phyloP scores from a whole-genome alignment of 1,284 basidiomycete species.

The Heterobasidion parviporum region DNA sequence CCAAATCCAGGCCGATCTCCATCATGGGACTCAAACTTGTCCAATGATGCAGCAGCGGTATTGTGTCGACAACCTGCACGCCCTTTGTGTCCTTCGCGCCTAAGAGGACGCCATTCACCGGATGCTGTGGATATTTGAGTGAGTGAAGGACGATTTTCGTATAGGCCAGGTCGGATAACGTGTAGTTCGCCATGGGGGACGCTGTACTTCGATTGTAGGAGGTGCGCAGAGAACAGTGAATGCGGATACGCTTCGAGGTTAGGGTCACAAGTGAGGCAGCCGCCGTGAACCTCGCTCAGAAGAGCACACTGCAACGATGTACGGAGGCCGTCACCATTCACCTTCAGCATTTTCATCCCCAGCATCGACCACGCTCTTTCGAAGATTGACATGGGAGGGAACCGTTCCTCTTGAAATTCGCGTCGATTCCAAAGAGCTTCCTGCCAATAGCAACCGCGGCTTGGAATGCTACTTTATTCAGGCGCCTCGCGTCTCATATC shows the following conservation, averaged over 20 bases:
- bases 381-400: conserved; percentile 78
- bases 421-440: conserved; percentile 39
- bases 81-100: conserved; percentile 23
- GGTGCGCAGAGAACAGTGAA: neutral
- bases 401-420: conserved; percentile 80
- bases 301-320: neutral
- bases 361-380: conserved; percentile 37
- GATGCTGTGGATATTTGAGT: conserved; percentile 62
- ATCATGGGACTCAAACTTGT: conserved; percentile 71
- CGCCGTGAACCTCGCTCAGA: too few relatives aligned
- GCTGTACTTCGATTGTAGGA: neutral
- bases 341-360: neutral
- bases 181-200: conserved; percentile 18
- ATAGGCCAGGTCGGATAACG: conserved; percentile 47
- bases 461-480: conserved; percentile 69
- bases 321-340: neutral
- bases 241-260: too few relatives aligned
- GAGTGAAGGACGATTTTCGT: conserved; percentile 64
- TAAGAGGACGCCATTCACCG: conserved; percentile 61
- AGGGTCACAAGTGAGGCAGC: too few relatives aligned
- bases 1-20: conserved; percentile 71
- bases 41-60: conserved; percentile 77
- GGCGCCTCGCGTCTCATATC: conserved; percentile 84
- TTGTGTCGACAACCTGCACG: conserved; percentile 43
- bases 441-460: conserved; percentile 78